Evolutionary conservation across 2,329 filamentous ascomycete species (phyloP).

Genomic region (Onygenales sp.): DNA sequence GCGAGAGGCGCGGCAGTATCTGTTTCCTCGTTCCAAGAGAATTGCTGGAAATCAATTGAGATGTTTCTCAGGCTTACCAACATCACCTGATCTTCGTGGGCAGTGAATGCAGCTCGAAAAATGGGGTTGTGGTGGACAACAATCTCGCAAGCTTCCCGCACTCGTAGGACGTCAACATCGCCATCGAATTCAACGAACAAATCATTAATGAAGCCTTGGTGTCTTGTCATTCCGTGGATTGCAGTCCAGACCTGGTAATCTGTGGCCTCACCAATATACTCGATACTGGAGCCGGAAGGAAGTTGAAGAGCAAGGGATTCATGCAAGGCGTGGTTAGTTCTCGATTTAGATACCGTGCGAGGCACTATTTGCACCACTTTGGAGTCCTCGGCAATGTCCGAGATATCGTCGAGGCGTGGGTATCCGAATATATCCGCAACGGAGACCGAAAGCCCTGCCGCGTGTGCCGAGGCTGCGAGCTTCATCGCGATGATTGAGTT

Average conservation of each 20-base stretch:
- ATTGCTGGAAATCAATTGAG: no score
- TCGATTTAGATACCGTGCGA: no score
- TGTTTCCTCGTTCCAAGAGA: no score
- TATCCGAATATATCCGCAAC: constrained; percentile 37
- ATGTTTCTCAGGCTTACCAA: no score
- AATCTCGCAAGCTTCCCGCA: constrained; percentile 20
- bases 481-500: constrained; percentile 35
- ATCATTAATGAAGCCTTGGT: background rate
- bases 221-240: background rate
- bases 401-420: constrained; percentile 9
- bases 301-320: no score
- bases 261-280: background rate
- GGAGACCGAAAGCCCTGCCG: constrained; percentile 30
- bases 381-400: background rate
- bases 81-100: no score
- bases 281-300: background rate
- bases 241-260: background rate
- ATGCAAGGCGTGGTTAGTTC: no score
- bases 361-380: no score
- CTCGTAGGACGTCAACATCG: background rate
- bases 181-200: background rate
- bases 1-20: no score
- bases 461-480: constrained; percentile 30
- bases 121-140: constrained; percentile 30
- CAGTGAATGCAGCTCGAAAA: no score